These are phyloP conservation scores for Dictyostelium intermedium DNA, from an alignment of 78 protist genomes.

Conservation along the genomic window DNA sequence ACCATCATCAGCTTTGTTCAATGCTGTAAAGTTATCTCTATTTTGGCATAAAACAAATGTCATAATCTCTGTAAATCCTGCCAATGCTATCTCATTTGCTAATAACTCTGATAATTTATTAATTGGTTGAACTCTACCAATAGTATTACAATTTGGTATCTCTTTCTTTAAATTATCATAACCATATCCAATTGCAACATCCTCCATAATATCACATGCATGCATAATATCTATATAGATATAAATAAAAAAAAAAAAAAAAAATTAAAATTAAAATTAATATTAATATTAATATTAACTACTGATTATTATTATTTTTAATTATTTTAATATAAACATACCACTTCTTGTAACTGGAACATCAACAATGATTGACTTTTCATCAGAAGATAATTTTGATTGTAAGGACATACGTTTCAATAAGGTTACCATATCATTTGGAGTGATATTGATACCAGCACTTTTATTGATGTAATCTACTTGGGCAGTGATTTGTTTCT, in stretches of 20 bases:
- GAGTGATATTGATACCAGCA: slow-evolving; percentile 50
- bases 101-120: slow-evolving; percentile 90
- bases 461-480: slow-evolving; percentile 75
- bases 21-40: slow-evolving; percentile 82
- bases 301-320: slow-evolving; percentile 1
- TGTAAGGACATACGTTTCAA: slow-evolving; percentile 77
- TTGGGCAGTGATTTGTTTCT: slow-evolving; percentile 9
- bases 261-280: neutral
- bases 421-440: slow-evolving; percentile 33
- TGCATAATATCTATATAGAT: slow-evolving; percentile 94
- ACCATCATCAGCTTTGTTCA: slow-evolving; percentile 73
- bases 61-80: slow-evolving; percentile 95
- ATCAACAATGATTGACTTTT: slow-evolving; percentile 11
- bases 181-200: slow-evolving; percentile 98
- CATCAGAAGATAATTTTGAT: slow-evolving; percentile 26
- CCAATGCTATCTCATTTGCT: slow-evolving; percentile 88
- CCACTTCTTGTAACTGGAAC: slow-evolving; percentile 54
- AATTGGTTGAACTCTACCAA: slow-evolving; percentile 86
- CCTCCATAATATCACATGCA: slow-evolving; percentile 98
- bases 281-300: neutral
- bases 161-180: slow-evolving; percentile 87
- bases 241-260: no score
- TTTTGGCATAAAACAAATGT: slow-evolving; percentile 93
- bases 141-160: slow-evolving; percentile 27
- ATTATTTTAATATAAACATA: slow-evolving; percentile 6